Conservation (phyloP, 2,329 filamentous ascomycete species). For the Fusarium xyrophilum region DNA sequence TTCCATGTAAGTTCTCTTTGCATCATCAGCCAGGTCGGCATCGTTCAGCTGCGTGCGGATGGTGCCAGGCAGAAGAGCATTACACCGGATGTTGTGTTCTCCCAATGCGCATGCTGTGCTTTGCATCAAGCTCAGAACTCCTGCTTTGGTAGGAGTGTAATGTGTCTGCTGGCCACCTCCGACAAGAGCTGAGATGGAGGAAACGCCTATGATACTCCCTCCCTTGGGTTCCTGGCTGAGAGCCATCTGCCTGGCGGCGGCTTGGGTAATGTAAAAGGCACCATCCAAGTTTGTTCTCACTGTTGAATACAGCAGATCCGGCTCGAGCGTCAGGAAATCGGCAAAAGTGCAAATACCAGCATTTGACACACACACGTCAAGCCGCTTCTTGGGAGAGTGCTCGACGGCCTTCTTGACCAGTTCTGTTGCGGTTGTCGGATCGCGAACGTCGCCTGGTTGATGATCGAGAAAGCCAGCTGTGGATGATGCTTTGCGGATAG, state of each 20-base stretch:
- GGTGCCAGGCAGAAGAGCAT: conserved; percentile 82
- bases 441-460: conserved; percentile 77
- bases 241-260: conserved; percentile 84
- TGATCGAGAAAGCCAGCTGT: conserved; percentile 65
- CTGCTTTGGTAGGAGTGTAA: conserved; percentile 90
- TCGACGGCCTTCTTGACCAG: conserved; percentile 72
- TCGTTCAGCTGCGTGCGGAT: conserved; percentile 87
- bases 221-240: conserved; percentile 66
- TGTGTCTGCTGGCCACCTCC: conserved; percentile 82
- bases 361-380: conserved; percentile 86
- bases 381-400: conserved; percentile 54
- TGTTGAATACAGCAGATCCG: conserved; percentile 74
- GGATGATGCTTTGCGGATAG: conserved; percentile 54
- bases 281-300: conserved; percentile 83
- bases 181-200: conserved; percentile 76
- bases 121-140: conserved; percentile 82
- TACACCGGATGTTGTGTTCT: conserved; percentile 78
- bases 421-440: conserved; percentile 71
- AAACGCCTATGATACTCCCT: conserved; percentile 80
- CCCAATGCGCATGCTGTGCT: conserved; percentile 81
- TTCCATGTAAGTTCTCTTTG: conserved; percentile 83
- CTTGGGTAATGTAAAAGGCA: conserved; percentile 87
- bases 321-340: conserved; percentile 78
- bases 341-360: conserved; percentile 89
- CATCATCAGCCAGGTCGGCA: conserved; percentile 80